Percentiles rank a stretch among this genome's conserved stretches.
Evolutionary conservation across 192 early-diverging fungal genomes (phyloP).

Genomic region (Coemansia sp.): DNA sequence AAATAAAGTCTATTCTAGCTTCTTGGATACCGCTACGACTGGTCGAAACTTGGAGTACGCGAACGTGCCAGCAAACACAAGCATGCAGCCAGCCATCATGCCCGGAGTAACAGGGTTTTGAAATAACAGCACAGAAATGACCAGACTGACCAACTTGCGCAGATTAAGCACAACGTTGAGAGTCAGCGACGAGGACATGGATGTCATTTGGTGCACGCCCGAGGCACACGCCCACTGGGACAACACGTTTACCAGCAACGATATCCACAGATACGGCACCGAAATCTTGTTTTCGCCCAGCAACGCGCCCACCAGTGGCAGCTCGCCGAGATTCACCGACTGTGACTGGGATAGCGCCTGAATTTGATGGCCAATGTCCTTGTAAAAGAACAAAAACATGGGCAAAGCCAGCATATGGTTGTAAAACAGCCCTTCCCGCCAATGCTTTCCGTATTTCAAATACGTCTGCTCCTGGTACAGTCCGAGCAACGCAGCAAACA

Average conservation of each 20-base stretch:
- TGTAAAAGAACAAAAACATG: slow-evolving; percentile 70
- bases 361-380: slow-evolving; percentile 61
- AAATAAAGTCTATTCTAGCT: not conserved
- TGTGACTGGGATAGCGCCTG: slow-evolving; percentile 48
- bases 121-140: slow-evolving; percentile 78
- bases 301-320: not conserved
- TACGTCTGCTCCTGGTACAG: slow-evolving; percentile 82
- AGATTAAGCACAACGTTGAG: slow-evolving; percentile 84
- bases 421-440: slow-evolving; percentile 90
- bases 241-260: slow-evolving; percentile 64
- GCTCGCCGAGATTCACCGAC: slow-evolving; percentile 10
- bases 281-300: slow-evolving; percentile 11
- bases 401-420: slow-evolving; percentile 80
- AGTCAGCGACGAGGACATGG: slow-evolving; percentile 75
- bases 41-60: slow-evolving; percentile 59
- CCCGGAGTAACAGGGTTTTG: slow-evolving; percentile 68
- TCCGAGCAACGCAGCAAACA: slow-evolving; percentile 77
- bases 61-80: slow-evolving; percentile 79
- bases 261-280: slow-evolving; percentile 70
- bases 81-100: slow-evolving; percentile 63
- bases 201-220: slow-evolving; percentile 78
- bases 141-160: slow-evolving; percentile 78
- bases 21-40: not conserved
- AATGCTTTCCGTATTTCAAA: slow-evolving; percentile 70
- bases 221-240: slow-evolving; percentile 91